Evolutionary conservation across 2,329 filamentous ascomycete species (phyloP).

Genomic region (Chaetomium sp.): DNA sequence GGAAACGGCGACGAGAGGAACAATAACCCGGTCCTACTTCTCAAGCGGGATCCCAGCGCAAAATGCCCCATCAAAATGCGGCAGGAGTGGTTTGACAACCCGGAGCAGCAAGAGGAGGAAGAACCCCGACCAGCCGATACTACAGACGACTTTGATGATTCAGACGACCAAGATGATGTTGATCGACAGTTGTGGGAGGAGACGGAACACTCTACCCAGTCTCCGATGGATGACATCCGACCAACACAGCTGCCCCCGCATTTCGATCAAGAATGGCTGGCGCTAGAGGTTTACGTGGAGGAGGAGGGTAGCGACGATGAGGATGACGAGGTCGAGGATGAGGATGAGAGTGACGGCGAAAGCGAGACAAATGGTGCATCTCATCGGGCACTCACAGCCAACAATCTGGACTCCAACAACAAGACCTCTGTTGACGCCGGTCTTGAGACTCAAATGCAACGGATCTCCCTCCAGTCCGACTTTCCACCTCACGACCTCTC

Average conservation of each 20-base stretch:
- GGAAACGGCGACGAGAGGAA: conserved; percentile 49
- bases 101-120: background rate
- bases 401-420: background rate
- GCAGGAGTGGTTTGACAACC: conserved; percentile 21
- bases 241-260: conserved; percentile 62
- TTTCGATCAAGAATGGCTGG: conserved; percentile 85
- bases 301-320: conserved; percentile 38
- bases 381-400: background rate
- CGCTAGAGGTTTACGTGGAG: conserved; percentile 75
- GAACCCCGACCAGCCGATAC: conserved; percentile 11
- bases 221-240: conserved; percentile 1
- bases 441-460: conserved; percentile 37
- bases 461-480: conserved; percentile 30
- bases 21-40: conserved; percentile 65
- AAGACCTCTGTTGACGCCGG: conserved; percentile 32
- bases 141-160: conserved; percentile 19
- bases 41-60: conserved; percentile 65
- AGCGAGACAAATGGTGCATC: conserved; percentile 20
- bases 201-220: conserved; percentile 20
- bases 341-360: conserved; percentile 19
- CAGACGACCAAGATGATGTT: conserved; percentile 38
- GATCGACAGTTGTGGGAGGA: conserved; percentile 41
- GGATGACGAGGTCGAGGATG: conserved; percentile 27
- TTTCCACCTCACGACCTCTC: conserved; percentile 9
- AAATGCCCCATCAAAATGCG: conserved; percentile 46